Evolutionary conservation across 495 filamentous ascomycete species (phyloP).

Genomic region (Hypoxylon lienhwacheense): DNA sequence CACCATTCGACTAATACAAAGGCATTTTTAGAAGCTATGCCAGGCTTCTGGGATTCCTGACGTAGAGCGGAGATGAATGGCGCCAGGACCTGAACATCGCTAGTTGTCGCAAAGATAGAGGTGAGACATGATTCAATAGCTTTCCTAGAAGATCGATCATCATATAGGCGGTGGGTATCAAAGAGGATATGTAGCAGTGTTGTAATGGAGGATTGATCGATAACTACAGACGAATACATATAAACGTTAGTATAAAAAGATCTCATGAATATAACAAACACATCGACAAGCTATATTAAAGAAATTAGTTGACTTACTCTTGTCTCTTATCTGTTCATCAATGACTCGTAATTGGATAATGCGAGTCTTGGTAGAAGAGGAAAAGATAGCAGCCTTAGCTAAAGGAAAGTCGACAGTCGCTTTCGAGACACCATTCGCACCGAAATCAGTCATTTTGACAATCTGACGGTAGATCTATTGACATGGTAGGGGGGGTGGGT

Average conservation of each 20-base stretch:
- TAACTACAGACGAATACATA: slow-evolving; percentile 36
- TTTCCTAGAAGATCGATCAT: slow-evolving; percentile 78
- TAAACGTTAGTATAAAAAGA: background rate
- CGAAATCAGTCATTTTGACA: slow-evolving; percentile 51
- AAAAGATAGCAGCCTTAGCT: slow-evolving; percentile 46
- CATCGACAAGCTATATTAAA: background rate
- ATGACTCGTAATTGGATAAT: slow-evolving; percentile 48
- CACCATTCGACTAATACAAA: slow-evolving; percentile 94
- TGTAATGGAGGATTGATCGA: slow-evolving; percentile 42
- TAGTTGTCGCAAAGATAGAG: slow-evolving; percentile 57
- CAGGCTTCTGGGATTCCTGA: slow-evolving; percentile 69
- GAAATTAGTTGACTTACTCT: slow-evolving; percentile 40
- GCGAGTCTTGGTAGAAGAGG: slow-evolving; percentile 52
- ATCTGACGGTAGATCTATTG: slow-evolving; percentile 33
- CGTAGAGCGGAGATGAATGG: slow-evolving; percentile 60
- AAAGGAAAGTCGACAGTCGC: slow-evolving; percentile 43
- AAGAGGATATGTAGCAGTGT: slow-evolving; percentile 70
- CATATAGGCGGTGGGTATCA: slow-evolving; percentile 82
- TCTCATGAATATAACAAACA: background rate
- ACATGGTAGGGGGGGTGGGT: slow-evolving; percentile 36
- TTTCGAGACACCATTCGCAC: slow-evolving; percentile 34
- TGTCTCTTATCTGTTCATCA: slow-evolving; percentile 51
- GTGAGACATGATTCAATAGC: slow-evolving; percentile 78
- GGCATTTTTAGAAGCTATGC: slow-evolving; percentile 74
- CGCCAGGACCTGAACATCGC: slow-evolving; percentile 57